Conservation (phyloP, 768 basidiomycete genomes). For the Agaricus subrufescens region DNA sequence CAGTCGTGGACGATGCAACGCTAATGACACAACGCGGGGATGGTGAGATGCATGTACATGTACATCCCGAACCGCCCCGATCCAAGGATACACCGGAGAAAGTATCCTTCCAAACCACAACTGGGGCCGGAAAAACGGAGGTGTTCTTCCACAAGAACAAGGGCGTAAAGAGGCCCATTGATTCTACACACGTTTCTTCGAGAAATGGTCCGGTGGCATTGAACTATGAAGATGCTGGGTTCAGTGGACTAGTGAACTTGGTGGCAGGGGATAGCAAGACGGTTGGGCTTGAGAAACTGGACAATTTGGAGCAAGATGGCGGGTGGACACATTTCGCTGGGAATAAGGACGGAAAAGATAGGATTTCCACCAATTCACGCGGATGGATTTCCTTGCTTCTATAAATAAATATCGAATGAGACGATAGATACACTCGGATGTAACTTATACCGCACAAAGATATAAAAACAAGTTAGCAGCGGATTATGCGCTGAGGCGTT, state of each 20-base stretch:
- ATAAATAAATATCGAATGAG: slow-evolving; percentile 14
- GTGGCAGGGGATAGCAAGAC: slow-evolving; percentile 31
- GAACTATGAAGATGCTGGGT: slow-evolving; percentile 47
- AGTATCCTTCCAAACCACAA: slow-evolving; percentile 39
- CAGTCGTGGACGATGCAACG: slow-evolving; percentile 34
- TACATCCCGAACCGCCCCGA: slow-evolving; percentile 33
- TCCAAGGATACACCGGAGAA: slow-evolving; percentile 26
- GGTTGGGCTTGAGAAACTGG: slow-evolving; percentile 25
- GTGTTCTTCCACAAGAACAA: slow-evolving; percentile 38
- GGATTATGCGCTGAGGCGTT: slow-evolving; percentile 9
- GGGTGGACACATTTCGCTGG: slow-evolving; percentile 41
- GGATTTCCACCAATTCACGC: slow-evolving; percentile 33
- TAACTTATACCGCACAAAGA: not conserved
- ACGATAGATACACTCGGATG: not conserved
- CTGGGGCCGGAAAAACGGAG: slow-evolving; percentile 51
- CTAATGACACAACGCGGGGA: slow-evolving; percentile 48
- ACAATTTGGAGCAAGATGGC: slow-evolving; percentile 8
- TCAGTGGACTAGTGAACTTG: slow-evolving; percentile 43
- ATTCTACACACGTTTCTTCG: slow-evolving; percentile 41
- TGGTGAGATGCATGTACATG: slow-evolving; percentile 44
- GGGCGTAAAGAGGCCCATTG: slow-evolving; percentile 41
- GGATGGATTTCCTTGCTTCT: slow-evolving; percentile 47
- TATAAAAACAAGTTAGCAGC: not conserved
- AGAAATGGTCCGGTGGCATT: slow-evolving; percentile 52
- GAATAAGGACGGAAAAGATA: slow-evolving; percentile 33